Evolutionary conservation across 352 stramenopile species (phyloP).

Genomic region (Globisporangium perplexum): DNA sequence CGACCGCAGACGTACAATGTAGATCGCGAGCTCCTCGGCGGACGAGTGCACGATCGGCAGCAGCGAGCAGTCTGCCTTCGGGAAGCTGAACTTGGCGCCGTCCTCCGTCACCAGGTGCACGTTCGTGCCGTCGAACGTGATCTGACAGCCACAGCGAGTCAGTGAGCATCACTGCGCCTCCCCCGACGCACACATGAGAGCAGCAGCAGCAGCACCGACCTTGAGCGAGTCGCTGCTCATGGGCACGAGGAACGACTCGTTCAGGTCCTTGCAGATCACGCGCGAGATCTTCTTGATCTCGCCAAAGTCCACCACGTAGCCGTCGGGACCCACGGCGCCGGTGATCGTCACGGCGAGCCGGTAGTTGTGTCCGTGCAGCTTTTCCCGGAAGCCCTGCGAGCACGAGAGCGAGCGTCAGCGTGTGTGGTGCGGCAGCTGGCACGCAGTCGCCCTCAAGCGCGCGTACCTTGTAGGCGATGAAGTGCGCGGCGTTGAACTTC

Average conservation of each 20-base stretch:
- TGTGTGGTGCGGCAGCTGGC: no score
- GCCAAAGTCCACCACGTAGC: constrained; percentile 98
- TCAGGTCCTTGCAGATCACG: constrained; percentile 94
- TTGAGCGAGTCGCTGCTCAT: constrained; percentile 93
- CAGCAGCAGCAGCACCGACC: constrained; percentile 15
- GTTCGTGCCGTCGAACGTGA: constrained; percentile 81
- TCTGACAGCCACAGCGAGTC: constrained; percentile 24
- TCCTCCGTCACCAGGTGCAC: constrained; percentile 93
- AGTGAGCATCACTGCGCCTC: background rate
- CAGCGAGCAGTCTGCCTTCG: constrained; percentile 92
- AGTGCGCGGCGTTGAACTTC: constrained; percentile 89
- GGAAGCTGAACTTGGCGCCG: constrained; percentile 93
- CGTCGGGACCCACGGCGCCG: constrained; percentile 85
- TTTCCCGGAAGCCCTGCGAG: constrained; percentile 94
- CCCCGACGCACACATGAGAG: background rate
- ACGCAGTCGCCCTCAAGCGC: no score
- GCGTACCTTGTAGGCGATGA: constrained; percentile 84
- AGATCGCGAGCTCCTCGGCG: constrained; percentile 94
- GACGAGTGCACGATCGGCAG: constrained; percentile 97
- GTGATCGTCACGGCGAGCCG: constrained; percentile 89
- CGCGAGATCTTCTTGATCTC: constrained; percentile 95
- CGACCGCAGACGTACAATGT: constrained; percentile 74
- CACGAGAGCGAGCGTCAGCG: no score
- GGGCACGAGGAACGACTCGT: constrained; percentile 97
- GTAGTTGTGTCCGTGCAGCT: constrained; percentile 98